A percentile compares a stretch with the other conserved stretches of the same genome.
These are phyloP conservation scores for Boletus coccyginus DNA, from an alignment of 768 basidiomycete species.

Conservation along the genomic window DNA sequence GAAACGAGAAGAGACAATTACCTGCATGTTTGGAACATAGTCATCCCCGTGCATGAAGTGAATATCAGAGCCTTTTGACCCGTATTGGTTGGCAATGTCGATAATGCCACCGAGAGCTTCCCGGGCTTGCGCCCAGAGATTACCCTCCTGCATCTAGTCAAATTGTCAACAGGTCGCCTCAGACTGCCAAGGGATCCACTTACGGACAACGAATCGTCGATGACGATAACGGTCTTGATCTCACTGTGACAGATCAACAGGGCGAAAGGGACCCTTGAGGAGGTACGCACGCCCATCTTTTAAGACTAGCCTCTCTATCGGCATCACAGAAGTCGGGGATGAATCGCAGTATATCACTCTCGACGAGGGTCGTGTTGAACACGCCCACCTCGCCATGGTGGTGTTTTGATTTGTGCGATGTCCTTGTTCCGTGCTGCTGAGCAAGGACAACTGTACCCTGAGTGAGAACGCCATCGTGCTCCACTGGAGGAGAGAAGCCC, in stretches of 20 bases:
- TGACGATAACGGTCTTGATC: constrained; percentile 41
- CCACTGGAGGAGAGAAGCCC: constrained; percentile 23
- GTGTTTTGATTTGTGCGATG: neutral
- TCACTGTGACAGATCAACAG: constrained; percentile 25
- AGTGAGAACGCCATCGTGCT: constrained; percentile 8
- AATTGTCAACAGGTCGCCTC: neutral
- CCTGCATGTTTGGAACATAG: constrained; percentile 30
- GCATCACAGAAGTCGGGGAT: constrained; percentile 10
- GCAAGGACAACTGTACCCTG: constrained; percentile 33
- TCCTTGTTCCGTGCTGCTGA: constrained; percentile 13
- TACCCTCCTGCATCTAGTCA: constrained; percentile 39
- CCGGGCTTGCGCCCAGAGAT: constrained; percentile 37
- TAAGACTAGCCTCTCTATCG: constrained; percentile 22
- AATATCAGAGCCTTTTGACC: constrained; percentile 39
- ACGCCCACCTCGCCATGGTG: constrained; percentile 13
- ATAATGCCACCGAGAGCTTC: constrained; percentile 42
- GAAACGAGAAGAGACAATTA: neutral
- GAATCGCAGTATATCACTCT: constrained; percentile 28
- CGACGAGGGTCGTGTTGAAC: constrained; percentile 28
- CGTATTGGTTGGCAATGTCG: constrained; percentile 36
- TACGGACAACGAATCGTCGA: constrained; percentile 42
- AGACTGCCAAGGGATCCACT: neutral
- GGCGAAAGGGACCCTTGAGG: neutral
- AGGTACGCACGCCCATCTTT: constrained; percentile 28
- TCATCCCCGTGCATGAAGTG: constrained; percentile 39